Evolutionary conservation across 371 early-diverging fungal species (phyloP), one percentile per base, ranked within the genome.

Genomic region (Gilbertella persicaria): DNA sequence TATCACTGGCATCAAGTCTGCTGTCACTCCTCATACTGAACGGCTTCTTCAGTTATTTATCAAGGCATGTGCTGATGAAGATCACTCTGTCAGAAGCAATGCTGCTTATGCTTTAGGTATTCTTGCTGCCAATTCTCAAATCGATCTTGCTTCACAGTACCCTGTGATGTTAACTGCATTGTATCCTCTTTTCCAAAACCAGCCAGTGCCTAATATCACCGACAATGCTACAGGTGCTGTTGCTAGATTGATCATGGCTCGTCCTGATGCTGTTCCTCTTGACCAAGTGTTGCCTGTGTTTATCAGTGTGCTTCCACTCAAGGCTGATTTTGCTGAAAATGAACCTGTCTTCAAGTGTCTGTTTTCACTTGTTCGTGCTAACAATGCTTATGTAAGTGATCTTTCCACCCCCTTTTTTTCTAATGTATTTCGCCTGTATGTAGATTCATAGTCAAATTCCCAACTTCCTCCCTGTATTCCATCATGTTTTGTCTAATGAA

Each of bases 161-260:
- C 73, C 78, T 37, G 65, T 71, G 37, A 77, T 95, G 25, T 75
- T 95, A 51, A 79, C 80, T 29, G 81, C 80, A 30, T 68, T 95
- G 58, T 79, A 84, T 42, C 89, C 93, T 49, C 69, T 93, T 58
- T 88, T 94, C 73, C 70, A 76, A 24, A 61, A 70, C 17, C 80
- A 84, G 65, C 61, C 82, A 40, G 50, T 83, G 17, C 79, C 77
- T 40, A 92, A 92, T 62, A 76, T 79, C 13, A 80, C 82, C 17
- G 96, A 96, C 71, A 96, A 96, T 65, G 96, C 96, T 24, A 86
- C 89, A 44, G 95, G 95, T 25, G 89, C 93, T 41, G 88, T 93
- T 23, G 87, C 90, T 13, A 81, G 95, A 35, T 80, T 94, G 67
- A 87, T 93, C 50, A 59, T 90, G 48, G 73, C 77, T 38, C 73